These are phyloP conservation scores for Stellera chamaejasme DNA, from an alignment of 345 rosid genomes.

Conservation along the genomic window DNA sequence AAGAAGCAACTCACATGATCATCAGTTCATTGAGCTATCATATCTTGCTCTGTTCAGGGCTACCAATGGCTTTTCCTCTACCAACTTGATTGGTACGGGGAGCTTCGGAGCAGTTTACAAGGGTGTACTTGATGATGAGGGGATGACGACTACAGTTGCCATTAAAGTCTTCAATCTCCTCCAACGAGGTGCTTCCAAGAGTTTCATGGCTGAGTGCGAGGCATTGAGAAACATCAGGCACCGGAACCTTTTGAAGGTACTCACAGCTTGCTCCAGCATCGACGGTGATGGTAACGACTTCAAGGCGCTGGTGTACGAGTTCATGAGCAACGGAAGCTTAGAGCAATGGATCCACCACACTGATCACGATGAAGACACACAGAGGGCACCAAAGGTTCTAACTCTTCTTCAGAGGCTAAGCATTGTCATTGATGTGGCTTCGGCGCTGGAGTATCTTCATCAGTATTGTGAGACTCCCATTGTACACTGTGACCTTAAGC, in stretches of 20 bases:
- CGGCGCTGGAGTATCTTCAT: too few species aligned
- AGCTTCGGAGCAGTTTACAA: constrained; percentile 22
- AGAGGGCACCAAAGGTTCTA: background rate
- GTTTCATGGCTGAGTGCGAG: constrained; percentile 5
- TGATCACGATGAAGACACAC: background rate
- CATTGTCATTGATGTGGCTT: too few species aligned
- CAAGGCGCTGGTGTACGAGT: constrained; percentile 3
- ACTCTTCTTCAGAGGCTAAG: too few species aligned
- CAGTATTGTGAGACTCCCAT: too few species aligned
- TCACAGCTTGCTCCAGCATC: background rate
- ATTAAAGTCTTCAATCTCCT: constrained; percentile 10
- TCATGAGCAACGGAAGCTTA: constrained; percentile 13
- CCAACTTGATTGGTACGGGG: constrained; percentile 19
- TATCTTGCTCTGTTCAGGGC: background rate
- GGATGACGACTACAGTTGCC: background rate
- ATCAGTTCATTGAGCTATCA: background rate
- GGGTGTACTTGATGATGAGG: constrained; percentile 4
- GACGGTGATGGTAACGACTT: constrained; percentile 7
- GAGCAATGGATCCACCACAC: constrained; percentile 2
- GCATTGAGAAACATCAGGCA: constrained; percentile 6
- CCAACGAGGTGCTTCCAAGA: constrained; percentile 12
- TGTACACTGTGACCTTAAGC: too few species aligned
- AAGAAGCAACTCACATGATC: background rate
- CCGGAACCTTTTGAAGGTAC: constrained; percentile 5
- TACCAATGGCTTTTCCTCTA: background rate